Evolutionary conservation across 129 eudicot species (phyloP).

Genomic region (Centrapalus pauciflorus): DNA sequence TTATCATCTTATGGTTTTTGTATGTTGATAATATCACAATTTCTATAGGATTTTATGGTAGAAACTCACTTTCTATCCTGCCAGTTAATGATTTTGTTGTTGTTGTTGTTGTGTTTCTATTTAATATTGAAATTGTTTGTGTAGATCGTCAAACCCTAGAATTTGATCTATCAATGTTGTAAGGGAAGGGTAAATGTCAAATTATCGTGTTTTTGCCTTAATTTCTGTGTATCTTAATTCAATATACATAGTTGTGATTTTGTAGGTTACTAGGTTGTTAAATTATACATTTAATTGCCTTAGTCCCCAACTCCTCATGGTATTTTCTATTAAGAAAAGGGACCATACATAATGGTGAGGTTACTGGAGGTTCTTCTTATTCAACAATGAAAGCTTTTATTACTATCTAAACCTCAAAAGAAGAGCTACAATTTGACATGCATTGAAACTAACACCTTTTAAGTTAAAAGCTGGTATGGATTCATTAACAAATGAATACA

Average conservation of each 20-base stretch:
- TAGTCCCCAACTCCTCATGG: background rate
- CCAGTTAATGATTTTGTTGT: background rate
- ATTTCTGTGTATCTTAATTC: background rate
- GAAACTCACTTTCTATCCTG: slow-evolving; percentile 1
- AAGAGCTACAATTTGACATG: background rate
- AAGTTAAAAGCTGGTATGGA: background rate
- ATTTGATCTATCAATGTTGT: slow-evolving; percentile 10
- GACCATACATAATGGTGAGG: slow-evolving; percentile 1
- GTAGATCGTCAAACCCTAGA: slow-evolving; percentile 27
- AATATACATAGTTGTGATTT: background rate
- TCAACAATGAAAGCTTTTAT: background rate
- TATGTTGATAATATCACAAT: background rate
- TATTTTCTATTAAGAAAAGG: background rate
- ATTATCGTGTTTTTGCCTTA: background rate
- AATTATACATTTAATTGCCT: background rate
- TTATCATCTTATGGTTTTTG: slow-evolving; percentile 6
- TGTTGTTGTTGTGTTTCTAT: background rate
- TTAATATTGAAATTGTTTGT: slow-evolving; percentile 5
- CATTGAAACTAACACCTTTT: background rate
- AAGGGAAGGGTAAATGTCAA: background rate
- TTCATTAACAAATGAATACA: background rate
- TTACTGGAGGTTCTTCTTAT: background rate
- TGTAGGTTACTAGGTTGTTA: background rate
- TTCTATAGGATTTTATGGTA: slow-evolving; percentile 1
- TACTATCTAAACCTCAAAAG: background rate